Evolutionary conservation across 2,329 filamentous ascomycete genomes (phyloP).

Genomic region (Dactylellina sp.): DNA sequence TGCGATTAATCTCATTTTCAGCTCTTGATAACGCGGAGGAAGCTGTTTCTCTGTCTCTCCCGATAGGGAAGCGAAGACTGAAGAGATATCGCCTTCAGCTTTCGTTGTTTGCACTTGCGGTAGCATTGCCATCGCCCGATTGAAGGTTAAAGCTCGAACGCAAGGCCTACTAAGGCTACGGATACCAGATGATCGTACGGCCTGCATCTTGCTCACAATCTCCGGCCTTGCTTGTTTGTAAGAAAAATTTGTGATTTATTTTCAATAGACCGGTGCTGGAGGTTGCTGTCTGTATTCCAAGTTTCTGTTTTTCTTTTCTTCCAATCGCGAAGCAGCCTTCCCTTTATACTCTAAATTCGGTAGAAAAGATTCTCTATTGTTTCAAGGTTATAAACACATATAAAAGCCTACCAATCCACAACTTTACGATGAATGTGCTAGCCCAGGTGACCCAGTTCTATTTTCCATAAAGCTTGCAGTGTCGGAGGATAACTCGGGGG

Average conservation of each 20-base stretch:
- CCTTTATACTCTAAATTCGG: neutral
- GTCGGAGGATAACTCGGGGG: slow-evolving; percentile 31
- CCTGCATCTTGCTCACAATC: slow-evolving; percentile 22
- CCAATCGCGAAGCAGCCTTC: neutral
- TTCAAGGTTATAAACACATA: neutral
- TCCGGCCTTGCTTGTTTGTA: neutral
- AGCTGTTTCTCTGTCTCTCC: slow-evolving; percentile 66
- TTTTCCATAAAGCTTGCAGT: neutral
- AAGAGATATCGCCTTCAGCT: slow-evolving; percentile 73
- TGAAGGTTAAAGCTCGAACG: slow-evolving; percentile 5
- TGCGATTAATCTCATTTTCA: slow-evolving; percentile 69
- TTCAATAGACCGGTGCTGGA: no score
- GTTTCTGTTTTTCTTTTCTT: slow-evolving; percentile 4
- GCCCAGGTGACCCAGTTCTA: neutral
- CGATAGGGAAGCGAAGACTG: slow-evolving; percentile 72
- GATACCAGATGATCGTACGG: slow-evolving; percentile 10
- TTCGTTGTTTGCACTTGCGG: slow-evolving; percentile 62
- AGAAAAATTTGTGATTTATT: neutral
- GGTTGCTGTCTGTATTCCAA: neutral
- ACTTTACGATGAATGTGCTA: neutral
- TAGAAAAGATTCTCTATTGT: neutral
- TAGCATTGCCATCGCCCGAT: slow-evolving; percentile 42
- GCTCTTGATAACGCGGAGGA: slow-evolving; percentile 69
- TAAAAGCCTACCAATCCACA: neutral
- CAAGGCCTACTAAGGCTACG: slow-evolving; percentile 7